Evolutionary conservation across 1,139 yeast genomes (phyloP), one percentile per base, ranked within the genome.

Genomic region (Taphrina pruni): DNA sequence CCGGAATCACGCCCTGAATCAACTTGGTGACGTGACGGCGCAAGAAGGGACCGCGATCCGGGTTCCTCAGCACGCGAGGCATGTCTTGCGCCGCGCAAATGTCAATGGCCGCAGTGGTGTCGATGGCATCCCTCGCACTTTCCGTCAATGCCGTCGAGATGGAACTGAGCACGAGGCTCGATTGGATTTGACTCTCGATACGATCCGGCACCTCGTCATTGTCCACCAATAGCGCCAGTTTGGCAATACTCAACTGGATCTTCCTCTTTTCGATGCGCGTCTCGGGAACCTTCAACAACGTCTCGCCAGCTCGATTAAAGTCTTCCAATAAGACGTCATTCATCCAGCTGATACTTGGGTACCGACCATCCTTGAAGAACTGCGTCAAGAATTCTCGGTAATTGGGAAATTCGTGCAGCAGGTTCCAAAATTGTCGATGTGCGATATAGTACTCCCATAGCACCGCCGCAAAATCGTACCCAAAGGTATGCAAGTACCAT

Each of bases 311-410:
- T 2, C 77, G 75, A 3, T 71, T 72, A 75, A 83, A 88, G 5
- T 87, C 81, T 3, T 79, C 81, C 72, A 83, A 85, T 50, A 85
- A 76, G 21, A 90, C 77, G 70, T 88, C 85, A 70, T 86, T 83
- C 50, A 91, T 87, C 97, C 97, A 92, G 0, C 92, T 83, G 60
- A 90, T 83, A 56, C 83, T 79, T 3, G 86, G 84, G 65, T 87
- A 85, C 70, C 83, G 81, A 6, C 81, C 76, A 51, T 83, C 81
- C 66, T 77, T 74, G 71, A 91, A 84, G 75, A 86, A 92, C 72
- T 78, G 77, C 43, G 83, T 80, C 69, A 90, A 78, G 73, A 80
- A 84, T 2, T 78, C 77, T 51, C 83, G 80, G 73, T 86, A 85
- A 54, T 84, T 82, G 12, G 86, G 85, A 75, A 88, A 88, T 46